Conservation (phyloP, 257 asterid species). For the Vinca minor region DNA sequence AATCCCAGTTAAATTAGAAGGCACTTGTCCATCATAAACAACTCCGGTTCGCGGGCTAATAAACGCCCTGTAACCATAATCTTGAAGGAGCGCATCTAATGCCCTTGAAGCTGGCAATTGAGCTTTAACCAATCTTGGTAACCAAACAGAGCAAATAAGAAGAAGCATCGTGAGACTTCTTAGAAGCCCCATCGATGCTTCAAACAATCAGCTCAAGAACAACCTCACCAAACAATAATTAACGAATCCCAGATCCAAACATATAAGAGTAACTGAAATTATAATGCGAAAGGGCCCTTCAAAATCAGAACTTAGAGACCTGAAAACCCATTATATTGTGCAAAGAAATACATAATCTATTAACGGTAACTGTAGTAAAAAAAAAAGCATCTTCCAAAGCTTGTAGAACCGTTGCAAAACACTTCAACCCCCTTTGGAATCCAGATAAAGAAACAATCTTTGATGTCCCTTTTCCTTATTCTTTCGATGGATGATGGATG, state of each 20-base stretch:
- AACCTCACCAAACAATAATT: no score
- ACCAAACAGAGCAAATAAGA: constrained; percentile 25
- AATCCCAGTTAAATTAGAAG: constrained; percentile 54
- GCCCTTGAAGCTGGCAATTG: constrained; percentile 35
- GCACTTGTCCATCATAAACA: constrained; percentile 40
- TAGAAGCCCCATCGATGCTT: constrained; percentile 42
- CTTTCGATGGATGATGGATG: background rate
- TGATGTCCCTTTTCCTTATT: background rate
- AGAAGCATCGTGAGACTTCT: constrained; percentile 30
- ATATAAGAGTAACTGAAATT: no score
- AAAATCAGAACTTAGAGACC: background rate
- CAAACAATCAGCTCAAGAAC: constrained; percentile 7
- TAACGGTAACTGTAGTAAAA: constrained; percentile 14
- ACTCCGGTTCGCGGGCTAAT: constrained; percentile 43
- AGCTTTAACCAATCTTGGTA: constrained; percentile 21
- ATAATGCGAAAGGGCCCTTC: constrained; percentile 1
- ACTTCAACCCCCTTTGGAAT: constrained; percentile 13
- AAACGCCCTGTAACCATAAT: constrained; percentile 46
- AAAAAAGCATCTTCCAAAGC: constrained; percentile 8
- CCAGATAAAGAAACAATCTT: background rate
- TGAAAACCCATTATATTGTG: background rate
- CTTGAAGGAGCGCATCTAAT: constrained; percentile 53
- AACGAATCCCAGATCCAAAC: no score
- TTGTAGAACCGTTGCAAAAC: constrained; percentile 15
- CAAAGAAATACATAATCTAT: background rate